These are phyloP conservation scores for Oryza meridionalis DNA, from an alignment of 176 grass and related monocot genomes.

Conservation along the genomic window DNA sequence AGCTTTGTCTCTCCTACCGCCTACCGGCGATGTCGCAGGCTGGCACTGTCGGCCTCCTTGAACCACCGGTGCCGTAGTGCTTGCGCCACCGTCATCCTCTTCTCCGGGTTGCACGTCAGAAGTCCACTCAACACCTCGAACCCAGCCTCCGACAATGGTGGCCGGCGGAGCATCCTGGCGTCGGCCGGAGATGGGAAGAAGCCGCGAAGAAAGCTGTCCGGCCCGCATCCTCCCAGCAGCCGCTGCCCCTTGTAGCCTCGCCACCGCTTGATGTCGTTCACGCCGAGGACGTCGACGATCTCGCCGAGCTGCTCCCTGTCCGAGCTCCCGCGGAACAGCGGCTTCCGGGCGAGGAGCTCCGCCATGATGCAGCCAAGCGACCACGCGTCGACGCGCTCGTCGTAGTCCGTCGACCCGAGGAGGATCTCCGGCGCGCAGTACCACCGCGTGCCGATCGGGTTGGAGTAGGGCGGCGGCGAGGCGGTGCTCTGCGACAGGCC, in stretches of 20 bases:
- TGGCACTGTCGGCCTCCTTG: background rate
- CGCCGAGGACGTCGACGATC: slow-evolving; percentile 3
- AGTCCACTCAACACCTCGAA: slow-evolving; percentile 39
- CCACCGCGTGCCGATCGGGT: slow-evolving; percentile 10
- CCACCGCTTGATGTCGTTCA: background rate
- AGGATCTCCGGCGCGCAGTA: slow-evolving; percentile 3
- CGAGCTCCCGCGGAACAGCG: slow-evolving; percentile 12
- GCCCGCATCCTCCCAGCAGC: background rate
- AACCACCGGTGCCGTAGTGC: slow-evolving; percentile 44
- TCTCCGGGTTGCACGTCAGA: slow-evolving; percentile 37
- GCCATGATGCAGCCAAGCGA: slow-evolving; percentile 50
- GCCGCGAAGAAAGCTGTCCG: background rate
- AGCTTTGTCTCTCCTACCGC: no score
- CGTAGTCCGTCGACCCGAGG: background rate
- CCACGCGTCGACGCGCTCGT: slow-evolving; percentile 36
- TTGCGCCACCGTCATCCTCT: slow-evolving; percentile 23
- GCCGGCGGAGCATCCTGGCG: background rate
- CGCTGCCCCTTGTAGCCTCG: background rate
- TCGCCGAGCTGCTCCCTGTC: slow-evolving; percentile 42
- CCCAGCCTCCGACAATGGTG: slow-evolving; percentile 27
- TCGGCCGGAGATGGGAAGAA: background rate
- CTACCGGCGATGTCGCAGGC: no score
- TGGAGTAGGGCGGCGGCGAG: slow-evolving; percentile 15
- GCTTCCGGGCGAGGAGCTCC: slow-evolving; percentile 27
- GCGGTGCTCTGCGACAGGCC: slow-evolving; percentile 1